Evolutionary conservation across 345 rosid genomes (phyloP).

Genomic region (Combretum micranthum): DNA sequence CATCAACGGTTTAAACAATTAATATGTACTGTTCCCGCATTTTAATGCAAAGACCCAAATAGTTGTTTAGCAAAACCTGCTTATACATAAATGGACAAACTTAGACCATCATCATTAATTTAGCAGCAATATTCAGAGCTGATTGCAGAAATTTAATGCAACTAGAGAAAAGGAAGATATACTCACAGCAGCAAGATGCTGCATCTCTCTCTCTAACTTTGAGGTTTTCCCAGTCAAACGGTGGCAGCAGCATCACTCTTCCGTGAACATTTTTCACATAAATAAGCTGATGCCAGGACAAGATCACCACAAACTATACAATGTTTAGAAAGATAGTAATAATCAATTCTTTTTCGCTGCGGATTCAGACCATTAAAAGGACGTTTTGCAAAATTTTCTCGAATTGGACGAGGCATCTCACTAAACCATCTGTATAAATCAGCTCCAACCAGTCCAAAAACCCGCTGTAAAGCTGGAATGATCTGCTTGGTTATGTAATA

Average conservation of each 20-base stretch:
- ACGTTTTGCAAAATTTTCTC: conserved; percentile 57
- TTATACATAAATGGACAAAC: too few species aligned
- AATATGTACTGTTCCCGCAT: not conserved
- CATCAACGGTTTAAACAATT: conserved; percentile 9
- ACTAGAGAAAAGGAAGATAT: conserved; percentile 2
- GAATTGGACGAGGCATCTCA: conserved; percentile 79
- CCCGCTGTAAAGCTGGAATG: conserved; percentile 84
- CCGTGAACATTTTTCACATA: conserved; percentile 58
- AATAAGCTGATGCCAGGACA: conserved; percentile 57
- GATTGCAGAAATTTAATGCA: not conserved
- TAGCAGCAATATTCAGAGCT: too few species aligned
- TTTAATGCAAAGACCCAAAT: not conserved
- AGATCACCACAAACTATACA: conserved; percentile 83
- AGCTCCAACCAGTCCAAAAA: conserved; percentile 83
- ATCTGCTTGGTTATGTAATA: conserved; percentile 94
- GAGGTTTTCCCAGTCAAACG: conserved; percentile 71
- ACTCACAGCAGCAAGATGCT: conserved; percentile 78
- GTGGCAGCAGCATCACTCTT: conserved; percentile 47
- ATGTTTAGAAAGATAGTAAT: conserved; percentile 78
- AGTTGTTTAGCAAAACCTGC: too few species aligned
- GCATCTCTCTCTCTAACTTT: conserved; percentile 82
- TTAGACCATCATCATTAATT: too few species aligned
- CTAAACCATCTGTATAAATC: conserved; percentile 75
- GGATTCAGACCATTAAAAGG: conserved; percentile 37
- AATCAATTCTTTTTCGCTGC: conserved; percentile 65